Conservation (phyloP, 441 rosid species). For the Omphalea diandra region DNA sequence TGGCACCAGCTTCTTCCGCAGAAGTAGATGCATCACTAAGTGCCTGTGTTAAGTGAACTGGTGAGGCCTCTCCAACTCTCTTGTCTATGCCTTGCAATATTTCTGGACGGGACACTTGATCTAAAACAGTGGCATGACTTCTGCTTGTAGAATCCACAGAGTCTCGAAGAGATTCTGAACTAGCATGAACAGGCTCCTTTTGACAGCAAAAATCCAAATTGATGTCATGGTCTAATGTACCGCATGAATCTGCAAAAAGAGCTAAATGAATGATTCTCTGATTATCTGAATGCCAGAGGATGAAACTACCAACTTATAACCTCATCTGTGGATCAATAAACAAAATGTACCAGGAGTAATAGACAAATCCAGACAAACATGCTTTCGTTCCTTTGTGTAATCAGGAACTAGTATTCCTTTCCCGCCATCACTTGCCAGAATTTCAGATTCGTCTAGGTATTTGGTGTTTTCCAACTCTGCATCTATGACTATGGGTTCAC, state of each 20-base stretch:
- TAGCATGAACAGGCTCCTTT: constrained; percentile 21
- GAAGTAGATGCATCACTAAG: constrained; percentile 17
- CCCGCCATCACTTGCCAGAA: constrained; percentile 18
- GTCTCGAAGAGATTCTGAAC: constrained; percentile 21
- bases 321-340: constrained; percentile 13
- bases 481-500: constrained; percentile 15
- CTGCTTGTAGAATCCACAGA: constrained; percentile 31
- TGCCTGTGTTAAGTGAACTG: constrained; percentile 14
- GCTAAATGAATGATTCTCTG: background rate
- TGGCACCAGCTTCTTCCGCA: constrained; percentile 17
- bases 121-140: constrained; percentile 24
- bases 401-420: constrained; percentile 20
- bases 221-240: constrained; percentile 19
- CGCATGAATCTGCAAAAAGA: constrained; percentile 29
- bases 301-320: background rate
- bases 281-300: background rate
- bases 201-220: constrained; percentile 23
- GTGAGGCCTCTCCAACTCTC: constrained; percentile 21
- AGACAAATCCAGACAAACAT: constrained; percentile 27
- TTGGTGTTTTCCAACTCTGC: constrained; percentile 14
- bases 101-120: constrained; percentile 26
- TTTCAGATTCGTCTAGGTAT: constrained; percentile 23
- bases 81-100: constrained; percentile 11
- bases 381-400: constrained; percentile 6
- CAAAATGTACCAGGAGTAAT: constrained; percentile 33